Base-by-base conservation (phyloP, 1,284 basidiomycete species). In the Ceraceosorus bombacis region DNA sequence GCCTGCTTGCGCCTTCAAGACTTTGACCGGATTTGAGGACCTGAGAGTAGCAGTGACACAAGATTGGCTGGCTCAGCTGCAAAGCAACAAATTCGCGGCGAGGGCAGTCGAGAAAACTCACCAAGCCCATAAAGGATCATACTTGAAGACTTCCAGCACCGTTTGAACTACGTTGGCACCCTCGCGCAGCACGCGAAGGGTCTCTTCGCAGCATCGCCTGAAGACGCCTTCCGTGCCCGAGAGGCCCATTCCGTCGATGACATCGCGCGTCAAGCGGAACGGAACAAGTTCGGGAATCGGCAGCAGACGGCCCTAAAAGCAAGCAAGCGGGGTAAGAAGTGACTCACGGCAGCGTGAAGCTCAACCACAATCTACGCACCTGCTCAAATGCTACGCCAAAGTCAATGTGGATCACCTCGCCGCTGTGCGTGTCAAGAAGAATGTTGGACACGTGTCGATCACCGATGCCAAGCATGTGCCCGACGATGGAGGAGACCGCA, bases 81-180 rank as follows among this genome's bases (percentile, higher is more conserved):
- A 55, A 2, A 39, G 50, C 13, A 38, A 40, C 5, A 13, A 58
- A 40, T 36, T n/a, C 15, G 40, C 6, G 49, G 12, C 50, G 40
- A 8, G 83, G 27, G 27, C 27, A 27, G 27, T 27, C 27, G 27
- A 27, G 27, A 27, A 58, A 60, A 86, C 43, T 46, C 43, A 46
- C 94, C 94, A 98, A 27, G 85, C 87, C 70, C 95, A 89, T 10
- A 98, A 82, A 0, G 95, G 94, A 78, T 98, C 94, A 73, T 96
- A 86, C 77, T 90, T 91, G 84, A 97, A 95, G 9, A 97, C 94
- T 74, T 96, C 93, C 43, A 98, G 82, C 0, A 98, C 88, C 1
- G 93, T 97, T 82, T 94, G 84, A 72, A 98, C 87, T 50, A 94
- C 85, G 58, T 87, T 87, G 0, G 89, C 88, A 6, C 86, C 85